Evolutionary conservation across 257 asterid genomes (phyloP).

Genomic region (Solanum pennellii): DNA sequence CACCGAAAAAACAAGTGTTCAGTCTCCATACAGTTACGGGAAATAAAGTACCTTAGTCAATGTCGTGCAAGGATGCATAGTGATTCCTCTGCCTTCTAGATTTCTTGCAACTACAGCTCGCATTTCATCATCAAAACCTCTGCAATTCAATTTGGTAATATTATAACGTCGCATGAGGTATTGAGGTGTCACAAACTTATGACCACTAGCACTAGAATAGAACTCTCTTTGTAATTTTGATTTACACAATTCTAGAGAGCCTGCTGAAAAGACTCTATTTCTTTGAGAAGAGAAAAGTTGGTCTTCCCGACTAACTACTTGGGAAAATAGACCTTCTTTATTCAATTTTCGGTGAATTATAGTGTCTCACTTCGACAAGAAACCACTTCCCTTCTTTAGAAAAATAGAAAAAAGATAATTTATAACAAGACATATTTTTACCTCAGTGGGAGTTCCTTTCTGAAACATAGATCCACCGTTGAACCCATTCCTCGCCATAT

Average conservation of each 20-base stretch:
- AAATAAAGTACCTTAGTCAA: conserved; percentile 59
- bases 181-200: not conserved
- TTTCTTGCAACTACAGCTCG: conserved; percentile 82
- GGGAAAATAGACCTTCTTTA: not conserved
- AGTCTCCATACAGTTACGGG: not conserved
- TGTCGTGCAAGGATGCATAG: conserved; percentile 65
- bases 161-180: not conserved
- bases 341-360: not conserved
- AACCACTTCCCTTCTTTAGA: not conserved
- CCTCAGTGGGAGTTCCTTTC: conserved; percentile 98
- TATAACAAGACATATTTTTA: not conserved
- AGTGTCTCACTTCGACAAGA: not conserved
- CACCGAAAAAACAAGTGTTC: not conserved
- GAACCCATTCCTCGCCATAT: conserved; percentile 99
- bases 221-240: not conserved
- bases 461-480: conserved; percentile 65
- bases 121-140: conserved; percentile 98
- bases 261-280: not conserved
- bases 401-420: not conserved
- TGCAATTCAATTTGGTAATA: conserved; percentile 11
- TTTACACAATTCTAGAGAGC: not conserved
- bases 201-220: not conserved
- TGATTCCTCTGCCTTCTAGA: conserved; percentile 93
- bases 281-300: not conserved
- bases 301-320: not conserved